Base-by-base conservation (phyloP, 257 asterid genomes). In the Handroanthus guayacan region DNA sequence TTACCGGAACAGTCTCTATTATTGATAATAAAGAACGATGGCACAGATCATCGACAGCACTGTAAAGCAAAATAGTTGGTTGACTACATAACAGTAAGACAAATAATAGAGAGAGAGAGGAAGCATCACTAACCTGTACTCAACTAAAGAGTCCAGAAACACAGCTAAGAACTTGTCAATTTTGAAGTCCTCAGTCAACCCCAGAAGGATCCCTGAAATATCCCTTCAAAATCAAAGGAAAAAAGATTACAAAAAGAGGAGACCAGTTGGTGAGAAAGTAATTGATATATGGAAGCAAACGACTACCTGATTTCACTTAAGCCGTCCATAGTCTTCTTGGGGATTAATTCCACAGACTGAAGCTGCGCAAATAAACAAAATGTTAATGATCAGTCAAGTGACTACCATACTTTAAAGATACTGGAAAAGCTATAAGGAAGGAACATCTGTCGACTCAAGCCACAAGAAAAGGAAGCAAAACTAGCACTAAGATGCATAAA, bases 131-230 rank as follows among this genome's bases (percentile, higher is more conserved):
- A 80, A 95, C 99, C 98, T 92, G 85, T 87, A 62, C 79, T 88
- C 95, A 36, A 92, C 78, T 82, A 92, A 89, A 70, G 99, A 92
- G 75, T 93, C 91, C 75, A 92, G 81, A 80, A 91, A 76, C 75
- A 89, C 88, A 14, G 80, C 75, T 58, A 95, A 44, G 85, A 95
- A 95, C 56, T 86, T 87, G 48, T 91, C 97, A 38, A 90, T 87
- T 80, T 91, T 91, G 87, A 91, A 95, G 51, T 87, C 97, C 87
- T 84, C 82, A 16, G 79, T 78, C 81, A 95, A 81, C 55, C 84
- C 96, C 67, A 79, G 69, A 37, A 95, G 87, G 83, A 89, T 76
- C 76, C 77, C 85, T 14, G 88, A 64, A 72, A 95, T 75, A 84
- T 87, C 91, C 94, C 99, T 95, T 74, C 79, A 83, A 82, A 72